Percentiles rank a stretch among this genome's conserved stretches.
Conservation (phyloP, 2,329 filamentous ascomycete genomes). For the Neopestalotiopsis sp. region DNA sequence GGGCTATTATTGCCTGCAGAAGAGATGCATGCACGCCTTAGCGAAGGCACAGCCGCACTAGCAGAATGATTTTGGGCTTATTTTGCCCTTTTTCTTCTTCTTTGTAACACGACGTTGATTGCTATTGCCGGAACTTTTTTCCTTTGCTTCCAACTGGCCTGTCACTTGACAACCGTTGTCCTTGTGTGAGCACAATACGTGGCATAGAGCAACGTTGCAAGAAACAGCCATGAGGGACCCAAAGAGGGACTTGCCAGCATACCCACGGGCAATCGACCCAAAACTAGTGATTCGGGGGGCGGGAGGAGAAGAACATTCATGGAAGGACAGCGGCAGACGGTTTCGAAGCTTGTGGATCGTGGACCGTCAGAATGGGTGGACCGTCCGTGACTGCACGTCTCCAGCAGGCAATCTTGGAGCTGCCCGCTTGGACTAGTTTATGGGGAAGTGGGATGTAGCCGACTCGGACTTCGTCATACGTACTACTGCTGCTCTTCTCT, state of each 20-base stretch:
- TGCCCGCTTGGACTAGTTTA: slow-evolving; percentile 7
- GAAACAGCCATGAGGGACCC: no score
- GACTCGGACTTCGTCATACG: background rate
- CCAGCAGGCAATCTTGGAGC: slow-evolving; percentile 9
- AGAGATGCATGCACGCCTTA: background rate
- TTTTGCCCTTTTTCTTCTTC: background rate
- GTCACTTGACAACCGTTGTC: background rate
- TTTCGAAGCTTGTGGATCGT: slow-evolving; percentile 3
- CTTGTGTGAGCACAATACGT: background rate
- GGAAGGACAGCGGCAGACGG: slow-evolving; percentile 10
- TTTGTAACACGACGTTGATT: background rate
- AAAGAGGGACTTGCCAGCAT: background rate
- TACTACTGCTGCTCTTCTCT: background rate
- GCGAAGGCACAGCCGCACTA: slow-evolving; percentile 10
- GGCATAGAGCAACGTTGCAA: background rate
- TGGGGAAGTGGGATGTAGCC: slow-evolving; percentile 14
- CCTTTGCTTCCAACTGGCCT: background rate
- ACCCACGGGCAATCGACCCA: background rate
- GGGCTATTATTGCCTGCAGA: slow-evolving; percentile 11
- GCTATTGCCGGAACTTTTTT: background rate
- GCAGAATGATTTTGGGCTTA: background rate
- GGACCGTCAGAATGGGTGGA: slow-evolving; percentile 9
- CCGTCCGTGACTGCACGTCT: background rate
- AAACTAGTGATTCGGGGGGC: background rate
- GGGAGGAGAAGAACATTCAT: background rate